phyloP scores from a whole-genome alignment of 192 early-diverging fungal species.

The Martensiomyces pterosporus region DNA sequence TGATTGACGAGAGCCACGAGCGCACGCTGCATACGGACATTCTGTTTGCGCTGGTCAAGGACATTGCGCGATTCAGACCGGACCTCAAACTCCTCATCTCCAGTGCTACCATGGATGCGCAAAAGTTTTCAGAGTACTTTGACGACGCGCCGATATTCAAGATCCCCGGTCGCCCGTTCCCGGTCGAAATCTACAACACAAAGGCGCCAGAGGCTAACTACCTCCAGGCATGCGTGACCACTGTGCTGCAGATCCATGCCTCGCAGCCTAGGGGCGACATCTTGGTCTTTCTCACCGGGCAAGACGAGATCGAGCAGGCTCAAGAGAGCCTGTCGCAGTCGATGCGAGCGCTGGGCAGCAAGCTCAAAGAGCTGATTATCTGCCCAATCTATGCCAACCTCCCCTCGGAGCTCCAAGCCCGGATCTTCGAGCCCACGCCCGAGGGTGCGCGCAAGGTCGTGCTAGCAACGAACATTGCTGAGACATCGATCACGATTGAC shows the following conservation, averaged over 20 bases:
- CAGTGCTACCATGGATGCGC: constrained; percentile 96
- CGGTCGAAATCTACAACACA: constrained; percentile 94
- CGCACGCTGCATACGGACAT: constrained; percentile 95
- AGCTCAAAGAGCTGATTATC: constrained; percentile 85
- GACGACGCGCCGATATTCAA: constrained; percentile 89
- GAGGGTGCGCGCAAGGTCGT: constrained; percentile 92
- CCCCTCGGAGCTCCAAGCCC: constrained; percentile 92
- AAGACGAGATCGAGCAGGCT: constrained; percentile 96
- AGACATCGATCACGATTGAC: constrained; percentile 97
- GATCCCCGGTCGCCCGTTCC: constrained; percentile 91
- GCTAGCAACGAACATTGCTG: constrained; percentile 98
- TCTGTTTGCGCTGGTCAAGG: constrained; percentile 93
- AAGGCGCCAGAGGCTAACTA: constrained; percentile 97
- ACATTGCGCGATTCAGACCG: constrained; percentile 88
- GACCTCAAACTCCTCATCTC: constrained; percentile 94
- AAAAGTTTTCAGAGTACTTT: constrained; percentile 96
- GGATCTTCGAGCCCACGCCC: constrained; percentile 97
- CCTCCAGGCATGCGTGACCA: constrained; percentile 84
- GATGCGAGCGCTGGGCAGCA: constrained; percentile 75
- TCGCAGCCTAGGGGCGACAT: constrained; percentile 88
- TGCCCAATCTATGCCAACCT: constrained; percentile 96
- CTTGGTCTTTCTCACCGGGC: constrained; percentile 93
- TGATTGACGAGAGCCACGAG: constrained; percentile 99
- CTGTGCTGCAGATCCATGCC: constrained; percentile 91
- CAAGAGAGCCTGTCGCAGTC: constrained; percentile 76